These are phyloP conservation scores for Trichoderma koningii DNA, from an alignment of 2,329 filamentous ascomycete species.

Conservation along the genomic window DNA sequence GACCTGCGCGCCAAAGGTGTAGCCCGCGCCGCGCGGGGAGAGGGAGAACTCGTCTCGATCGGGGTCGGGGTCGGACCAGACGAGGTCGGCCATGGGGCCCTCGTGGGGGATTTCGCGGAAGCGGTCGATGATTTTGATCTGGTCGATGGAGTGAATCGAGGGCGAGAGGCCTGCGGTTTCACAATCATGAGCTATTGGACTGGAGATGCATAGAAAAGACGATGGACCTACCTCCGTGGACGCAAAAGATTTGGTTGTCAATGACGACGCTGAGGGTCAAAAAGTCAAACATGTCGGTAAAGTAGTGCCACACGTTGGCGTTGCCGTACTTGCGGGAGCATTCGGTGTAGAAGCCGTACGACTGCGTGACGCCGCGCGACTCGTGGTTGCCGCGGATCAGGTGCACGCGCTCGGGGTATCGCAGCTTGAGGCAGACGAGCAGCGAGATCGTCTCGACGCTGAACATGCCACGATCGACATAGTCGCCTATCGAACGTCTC, in stretches of 20 bases:
- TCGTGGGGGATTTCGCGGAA: conserved; percentile 99
- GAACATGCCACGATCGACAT: conserved; percentile 97
- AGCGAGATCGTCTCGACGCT: conserved; percentile 98
- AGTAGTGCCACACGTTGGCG: conserved; percentile 98
- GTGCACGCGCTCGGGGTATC: conserved; percentile 94
- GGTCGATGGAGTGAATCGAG: conserved; percentile 96
- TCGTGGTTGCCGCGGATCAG: conserved; percentile 98
- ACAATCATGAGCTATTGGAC: not conserved
- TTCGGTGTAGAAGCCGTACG: conserved; percentile 98
- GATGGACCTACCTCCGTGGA: conserved; percentile 73
- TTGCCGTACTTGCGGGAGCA: conserved; percentile 98
- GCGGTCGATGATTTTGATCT: conserved; percentile 99
- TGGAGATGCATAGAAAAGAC: not conserved
- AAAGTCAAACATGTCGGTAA: conserved; percentile 99
- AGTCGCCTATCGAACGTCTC: conserved; percentile 68
- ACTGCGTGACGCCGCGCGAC: conserved; percentile 95
- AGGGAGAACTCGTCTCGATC: conserved; percentile 96
- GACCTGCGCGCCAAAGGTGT: conserved; percentile 96
- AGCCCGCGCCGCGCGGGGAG: conserved; percentile 89
- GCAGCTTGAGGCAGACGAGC: conserved; percentile 92
- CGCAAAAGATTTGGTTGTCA: conserved; percentile 98
- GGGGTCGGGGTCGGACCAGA: conserved; percentile 98
- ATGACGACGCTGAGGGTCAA: conserved; percentile 96
- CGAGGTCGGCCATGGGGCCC: conserved; percentile 98
- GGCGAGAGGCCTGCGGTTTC: conserved; percentile 67